Evolutionary conservation across 2,329 filamentous ascomycete species (phyloP).

Genomic region (Claviceps capensis): DNA sequence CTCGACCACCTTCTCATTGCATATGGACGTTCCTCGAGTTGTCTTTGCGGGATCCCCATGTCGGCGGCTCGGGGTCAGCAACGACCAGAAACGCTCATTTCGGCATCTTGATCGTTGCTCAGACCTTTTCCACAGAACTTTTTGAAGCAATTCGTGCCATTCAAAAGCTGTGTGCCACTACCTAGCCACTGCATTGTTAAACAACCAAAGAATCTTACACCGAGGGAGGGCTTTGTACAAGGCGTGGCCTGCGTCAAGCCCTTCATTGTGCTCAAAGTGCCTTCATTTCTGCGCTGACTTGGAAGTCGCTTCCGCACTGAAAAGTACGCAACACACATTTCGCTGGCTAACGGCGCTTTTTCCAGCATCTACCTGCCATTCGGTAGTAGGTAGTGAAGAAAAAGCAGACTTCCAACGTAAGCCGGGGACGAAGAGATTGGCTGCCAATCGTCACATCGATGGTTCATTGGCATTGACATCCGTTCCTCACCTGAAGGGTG

Average conservation of each 20-base stretch:
- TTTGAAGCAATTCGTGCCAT: background rate
- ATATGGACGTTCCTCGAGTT: background rate
- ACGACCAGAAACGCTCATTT: conserved; percentile 19
- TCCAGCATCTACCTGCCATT: background rate
- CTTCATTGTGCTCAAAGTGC: background rate
- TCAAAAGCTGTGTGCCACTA: background rate
- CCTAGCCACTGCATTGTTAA: background rate
- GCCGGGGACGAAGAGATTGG: background rate
- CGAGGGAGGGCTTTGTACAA: background rate
- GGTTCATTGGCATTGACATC: too few relatives aligned
- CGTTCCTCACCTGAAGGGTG: too few relatives aligned
- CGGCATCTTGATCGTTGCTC: background rate
- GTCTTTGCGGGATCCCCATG: background rate
- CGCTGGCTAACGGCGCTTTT: too few relatives aligned
- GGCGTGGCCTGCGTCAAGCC: background rate
- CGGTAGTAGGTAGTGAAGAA: background rate
- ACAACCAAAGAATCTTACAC: background rate
- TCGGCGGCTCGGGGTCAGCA: background rate
- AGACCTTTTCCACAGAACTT: background rate
- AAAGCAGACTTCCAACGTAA: background rate
- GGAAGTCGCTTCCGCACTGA: background rate
- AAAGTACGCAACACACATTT: too few relatives aligned
- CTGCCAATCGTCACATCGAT: background rate
- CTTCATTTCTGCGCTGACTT: background rate
- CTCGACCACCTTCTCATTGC: background rate